Evolutionary conservation across 306 rosid genomes (phyloP).

Genomic region (Cicer yamashitae): DNA sequence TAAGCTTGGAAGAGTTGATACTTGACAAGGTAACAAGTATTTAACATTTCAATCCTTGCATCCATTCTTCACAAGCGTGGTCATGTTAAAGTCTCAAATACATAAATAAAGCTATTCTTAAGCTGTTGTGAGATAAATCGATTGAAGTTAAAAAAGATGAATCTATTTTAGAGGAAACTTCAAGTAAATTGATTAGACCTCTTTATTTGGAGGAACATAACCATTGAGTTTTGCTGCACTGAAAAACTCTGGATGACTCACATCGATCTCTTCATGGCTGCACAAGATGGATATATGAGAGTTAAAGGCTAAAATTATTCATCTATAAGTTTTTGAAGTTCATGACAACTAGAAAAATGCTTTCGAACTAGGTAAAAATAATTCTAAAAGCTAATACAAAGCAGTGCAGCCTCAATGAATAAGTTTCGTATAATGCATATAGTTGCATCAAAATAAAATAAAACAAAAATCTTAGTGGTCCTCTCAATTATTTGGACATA

Average conservation of each 20-base stretch:
- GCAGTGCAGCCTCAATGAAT: slow-evolving; percentile 3
- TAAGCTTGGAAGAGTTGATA: slow-evolving; percentile 10
- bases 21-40: slow-evolving; percentile 5
- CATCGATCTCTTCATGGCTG: slow-evolving; percentile 98
- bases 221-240: slow-evolving; percentile 80
- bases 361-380: slow-evolving; percentile 23
- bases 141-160: slow-evolving; percentile 32
- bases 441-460: slow-evolving; percentile 18
- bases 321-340: slow-evolving; percentile 1
- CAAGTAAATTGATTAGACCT: slow-evolving; percentile 56
- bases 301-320: slow-evolving; percentile 28
- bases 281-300: slow-evolving; percentile 46
- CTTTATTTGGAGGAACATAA: slow-evolving; percentile 89
- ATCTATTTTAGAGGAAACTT: slow-evolving; percentile 40
- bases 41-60: slow-evolving; percentile 15
- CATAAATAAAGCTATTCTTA: not conserved
- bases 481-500: no score
- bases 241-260: slow-evolving; percentile 96
- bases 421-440: slow-evolving; percentile 22
- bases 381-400: slow-evolving; percentile 8
- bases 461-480: slow-evolving; percentile 19
- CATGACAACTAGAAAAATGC: not conserved
- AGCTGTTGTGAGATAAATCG: slow-evolving; percentile 32
- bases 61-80: not conserved
- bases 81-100: slow-evolving; percentile 13